These are phyloP conservation scores for Exophiala sideris DNA, from an alignment of 2,329 filamentous ascomycete genomes.

Conservation along the genomic window DNA sequence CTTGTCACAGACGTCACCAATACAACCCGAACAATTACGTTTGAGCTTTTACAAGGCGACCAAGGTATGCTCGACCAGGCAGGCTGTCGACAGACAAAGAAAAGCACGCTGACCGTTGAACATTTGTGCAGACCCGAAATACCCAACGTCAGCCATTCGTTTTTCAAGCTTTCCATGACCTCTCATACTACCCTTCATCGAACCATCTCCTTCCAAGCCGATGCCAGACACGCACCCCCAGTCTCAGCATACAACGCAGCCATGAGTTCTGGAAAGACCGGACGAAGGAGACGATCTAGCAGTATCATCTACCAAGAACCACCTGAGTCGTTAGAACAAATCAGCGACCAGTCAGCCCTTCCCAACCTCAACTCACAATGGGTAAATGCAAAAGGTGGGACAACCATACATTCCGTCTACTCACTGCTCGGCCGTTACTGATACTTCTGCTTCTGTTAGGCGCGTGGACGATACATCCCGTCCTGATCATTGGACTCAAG, in stretches of 20 bases:
- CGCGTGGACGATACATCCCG: slow-evolving; percentile 95
- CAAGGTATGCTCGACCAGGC: background rate
- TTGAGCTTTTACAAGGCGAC: background rate
- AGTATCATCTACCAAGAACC: slow-evolving; percentile 98
- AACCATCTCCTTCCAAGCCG: slow-evolving; percentile 87
- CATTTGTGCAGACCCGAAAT: background rate
- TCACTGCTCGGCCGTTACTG: background rate
- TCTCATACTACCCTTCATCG: slow-evolving; percentile 74
- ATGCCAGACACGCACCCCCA: slow-evolving; percentile 63
- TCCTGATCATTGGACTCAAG: slow-evolving; percentile 86
- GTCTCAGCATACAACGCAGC: slow-evolving; percentile 50
- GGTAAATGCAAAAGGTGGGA: slow-evolving; percentile 96
- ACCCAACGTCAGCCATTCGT: background rate
- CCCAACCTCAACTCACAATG: slow-evolving; percentile 97
- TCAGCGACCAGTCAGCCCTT: slow-evolving; percentile 90
- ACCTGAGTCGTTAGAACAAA: slow-evolving; percentile 92
- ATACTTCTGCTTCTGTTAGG: slow-evolving; percentile 51
- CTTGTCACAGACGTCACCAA: slow-evolving; percentile 12
- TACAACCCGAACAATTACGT: slow-evolving; percentile 11
- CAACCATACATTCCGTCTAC: background rate
- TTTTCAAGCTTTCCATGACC: slow-evolving; percentile 25
- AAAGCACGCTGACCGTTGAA: background rate
- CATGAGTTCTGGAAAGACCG: slow-evolving; percentile 62
- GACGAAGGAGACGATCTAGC: slow-evolving; percentile 88
- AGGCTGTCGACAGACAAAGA: background rate